These are phyloP conservation scores for Aphanomyces invadans DNA, from an alignment of 352 stramenopile genomes.

Conservation along the genomic window DNA sequence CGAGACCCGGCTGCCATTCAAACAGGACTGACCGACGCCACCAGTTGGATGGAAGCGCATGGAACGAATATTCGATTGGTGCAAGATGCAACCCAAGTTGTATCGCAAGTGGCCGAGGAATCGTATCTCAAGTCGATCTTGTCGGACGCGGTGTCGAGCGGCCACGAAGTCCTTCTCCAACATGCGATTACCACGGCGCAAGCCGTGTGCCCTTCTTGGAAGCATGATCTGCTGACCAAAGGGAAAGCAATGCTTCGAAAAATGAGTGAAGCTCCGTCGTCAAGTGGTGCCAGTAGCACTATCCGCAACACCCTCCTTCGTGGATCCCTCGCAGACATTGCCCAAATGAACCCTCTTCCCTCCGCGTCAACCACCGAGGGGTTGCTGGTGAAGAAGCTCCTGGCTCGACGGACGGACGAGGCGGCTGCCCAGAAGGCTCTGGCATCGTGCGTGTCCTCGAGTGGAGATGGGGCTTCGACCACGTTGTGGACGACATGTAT, in stretches of 20 bases:
- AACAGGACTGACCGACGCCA: not conserved
- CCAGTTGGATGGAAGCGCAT: slow-evolving; percentile 2
- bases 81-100: slow-evolving; percentile 39
- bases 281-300: not conserved
- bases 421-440: not conserved
- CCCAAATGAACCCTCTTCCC: not conserved
- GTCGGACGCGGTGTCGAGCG: slow-evolving; percentile 45
- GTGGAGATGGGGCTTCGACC: not conserved
- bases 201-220: slow-evolving; percentile 42
- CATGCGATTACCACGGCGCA: slow-evolving; percentile 53
- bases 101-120: slow-evolving; percentile 62
- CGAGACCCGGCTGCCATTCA: slow-evolving; percentile 49
- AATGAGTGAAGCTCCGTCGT: not conserved
- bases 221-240: slow-evolving; percentile 3
- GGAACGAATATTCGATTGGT: slow-evolving; percentile 50
- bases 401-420: not conserved
- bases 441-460: not conserved
- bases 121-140: slow-evolving; percentile 70
- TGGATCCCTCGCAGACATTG: not conserved
- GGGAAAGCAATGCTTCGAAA: not conserved
- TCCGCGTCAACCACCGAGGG: slow-evolving; percentile 3
- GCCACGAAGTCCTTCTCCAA: slow-evolving; percentile 49
- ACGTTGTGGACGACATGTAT: not conserved
- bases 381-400: not conserved
- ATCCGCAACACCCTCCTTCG: slow-evolving; percentile 7